Base-by-base conservation (phyloP, 202 grass and related monocot species). In the Carex sylvatica region DNA sequence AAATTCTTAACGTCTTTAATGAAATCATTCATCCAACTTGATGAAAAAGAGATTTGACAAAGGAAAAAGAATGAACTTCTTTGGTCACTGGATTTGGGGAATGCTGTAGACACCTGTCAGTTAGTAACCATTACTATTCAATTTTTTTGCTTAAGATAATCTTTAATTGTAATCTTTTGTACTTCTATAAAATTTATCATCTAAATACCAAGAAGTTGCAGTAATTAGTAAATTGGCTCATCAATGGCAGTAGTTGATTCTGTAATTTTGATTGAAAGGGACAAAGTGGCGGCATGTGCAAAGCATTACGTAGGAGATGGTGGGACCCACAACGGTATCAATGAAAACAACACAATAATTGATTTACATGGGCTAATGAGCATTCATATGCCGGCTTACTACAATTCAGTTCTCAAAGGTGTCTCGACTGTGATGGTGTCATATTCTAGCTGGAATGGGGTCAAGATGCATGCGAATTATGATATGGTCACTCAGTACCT, bases 371-470 rank as follows among this genome's bases (percentile, higher is more conserved):
- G 87, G 56, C 84, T 98, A 35, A 70, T 95, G 55, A 83, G 88
- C 90, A 95, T 98, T 85, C 95, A 98, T 82, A 98, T 98, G 95
- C 92, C 95, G 60, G 92, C 95, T 31, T 98, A 98, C 83, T 95
- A 95, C 78, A 79, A 93, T 70, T 88, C 92, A 51, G 86, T 98
- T 52, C 90, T 93, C 49, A 98, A 95, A 85, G 95, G 95, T 83
- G 90, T 98, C 2, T 88, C 95, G 30, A 98, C 95, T 63, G 77
- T 98, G 82, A 98, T 98, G 95, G 92, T 98, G 19, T 98, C 95
- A 86, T 98, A 95, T 80, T 95, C 95, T 82, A 98, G 95, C 70
- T 84, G 93, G 90, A 98, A 98, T 86, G 92, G 95, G 66, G 83
- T 83, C 61, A 98, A 98, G 86, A 98, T 98, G 95, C 92, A 98